phyloP scores from a whole-genome alignment of 2,329 filamentous ascomycete genomes.

The Colletotrichum horii region DNA sequence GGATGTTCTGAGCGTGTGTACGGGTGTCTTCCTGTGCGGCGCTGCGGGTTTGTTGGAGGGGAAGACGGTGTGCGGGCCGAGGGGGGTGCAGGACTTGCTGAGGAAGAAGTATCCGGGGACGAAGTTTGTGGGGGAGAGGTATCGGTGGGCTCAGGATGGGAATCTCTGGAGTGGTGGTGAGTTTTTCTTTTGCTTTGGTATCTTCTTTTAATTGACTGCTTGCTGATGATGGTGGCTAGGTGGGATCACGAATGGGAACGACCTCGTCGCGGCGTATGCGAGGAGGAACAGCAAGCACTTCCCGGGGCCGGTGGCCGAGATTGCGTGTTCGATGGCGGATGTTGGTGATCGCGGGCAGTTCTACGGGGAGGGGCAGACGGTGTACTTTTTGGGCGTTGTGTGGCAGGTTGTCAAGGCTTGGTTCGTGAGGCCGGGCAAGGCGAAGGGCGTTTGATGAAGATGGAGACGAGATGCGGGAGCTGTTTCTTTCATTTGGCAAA shows the following conservation, averaged over 20 bases:
- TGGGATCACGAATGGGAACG: constrained; percentile 62
- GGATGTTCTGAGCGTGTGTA: constrained; percentile 58
- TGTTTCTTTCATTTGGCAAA: not conserved
- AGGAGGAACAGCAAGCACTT: constrained; percentile 45
- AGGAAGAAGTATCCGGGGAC: constrained; percentile 40
- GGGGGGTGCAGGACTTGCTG: constrained; percentile 46
- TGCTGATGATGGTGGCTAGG: constrained; percentile 33
- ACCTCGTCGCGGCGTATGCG: constrained; percentile 58
- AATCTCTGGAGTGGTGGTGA: constrained; percentile 61
- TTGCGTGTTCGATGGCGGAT: constrained; percentile 48
- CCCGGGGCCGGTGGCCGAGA: constrained; percentile 47
- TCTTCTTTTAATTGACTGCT: not conserved
- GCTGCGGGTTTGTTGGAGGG: constrained; percentile 53
- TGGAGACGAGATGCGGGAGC: not conserved
- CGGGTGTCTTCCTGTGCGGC: constrained; percentile 53
- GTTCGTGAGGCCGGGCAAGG: constrained; percentile 25
- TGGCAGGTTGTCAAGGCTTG: constrained; percentile 44
- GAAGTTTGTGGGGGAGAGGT: constrained; percentile 48
- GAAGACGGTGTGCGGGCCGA: constrained; percentile 50
- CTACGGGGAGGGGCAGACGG: constrained; percentile 42
- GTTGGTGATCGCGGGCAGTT: constrained; percentile 53
- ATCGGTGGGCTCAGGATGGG: constrained; percentile 57
- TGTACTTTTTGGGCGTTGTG: constrained; percentile 36
- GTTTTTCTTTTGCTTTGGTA: constrained; percentile 23
- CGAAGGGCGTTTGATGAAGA: not conserved